Conservation (phyloP, 306 rosid genomes). For the Begonia fuchsioides region DNA sequence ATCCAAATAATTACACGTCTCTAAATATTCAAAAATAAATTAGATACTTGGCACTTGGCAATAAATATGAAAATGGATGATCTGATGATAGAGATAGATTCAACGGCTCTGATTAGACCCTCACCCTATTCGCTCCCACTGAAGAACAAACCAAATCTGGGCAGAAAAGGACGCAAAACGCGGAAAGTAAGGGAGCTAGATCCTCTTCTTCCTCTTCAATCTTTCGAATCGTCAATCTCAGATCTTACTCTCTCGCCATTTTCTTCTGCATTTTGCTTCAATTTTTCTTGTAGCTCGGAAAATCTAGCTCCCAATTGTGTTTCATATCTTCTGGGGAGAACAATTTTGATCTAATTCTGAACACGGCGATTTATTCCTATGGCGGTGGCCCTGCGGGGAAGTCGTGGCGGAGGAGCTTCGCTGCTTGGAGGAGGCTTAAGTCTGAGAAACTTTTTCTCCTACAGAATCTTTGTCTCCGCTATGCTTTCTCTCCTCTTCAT, state of each 20-base stretch:
- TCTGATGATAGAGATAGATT: no score
- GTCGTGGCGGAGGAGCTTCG: conserved; percentile 24
- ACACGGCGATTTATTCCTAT: conserved; percentile 21
- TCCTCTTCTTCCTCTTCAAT: not conserved
- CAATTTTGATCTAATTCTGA: conserved; percentile 2
- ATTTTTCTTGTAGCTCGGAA: not conserved
- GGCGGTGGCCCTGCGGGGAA: conserved; percentile 84
- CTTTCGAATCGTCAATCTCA: conserved; percentile 1
- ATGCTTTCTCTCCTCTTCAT: conserved; percentile 76
- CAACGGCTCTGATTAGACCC: no score
- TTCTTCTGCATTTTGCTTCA: not conserved
- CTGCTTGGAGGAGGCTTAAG: conserved; percentile 32
- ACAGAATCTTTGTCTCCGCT: conserved; percentile 93
- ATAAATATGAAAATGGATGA: no score
- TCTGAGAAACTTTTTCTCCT: conserved; percentile 68
- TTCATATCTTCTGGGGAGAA: not conserved
- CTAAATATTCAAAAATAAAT: no score
- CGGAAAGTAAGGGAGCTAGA: not conserved
- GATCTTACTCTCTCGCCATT: conserved; percentile 6
- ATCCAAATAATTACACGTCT: no score
- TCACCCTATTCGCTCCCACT: no score
- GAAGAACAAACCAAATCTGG: no score
- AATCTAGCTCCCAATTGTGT: not conserved
- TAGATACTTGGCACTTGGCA: no score
- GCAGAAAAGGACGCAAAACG: not conserved